phyloP scores from a whole-genome alignment of 1,139 yeast genomes.

The Trichomonascaceae sp. region DNA sequence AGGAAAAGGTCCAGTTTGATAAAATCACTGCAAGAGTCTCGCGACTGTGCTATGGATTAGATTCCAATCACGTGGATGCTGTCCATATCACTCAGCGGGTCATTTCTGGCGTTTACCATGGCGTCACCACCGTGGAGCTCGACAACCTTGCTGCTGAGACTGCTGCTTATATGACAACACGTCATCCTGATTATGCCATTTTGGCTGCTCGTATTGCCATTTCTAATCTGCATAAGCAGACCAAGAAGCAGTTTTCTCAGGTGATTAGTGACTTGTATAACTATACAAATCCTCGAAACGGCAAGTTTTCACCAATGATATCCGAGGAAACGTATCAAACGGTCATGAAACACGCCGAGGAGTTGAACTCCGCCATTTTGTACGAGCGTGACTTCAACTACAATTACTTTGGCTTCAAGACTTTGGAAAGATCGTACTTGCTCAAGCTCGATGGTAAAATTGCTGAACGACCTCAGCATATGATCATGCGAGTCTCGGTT shows the following conservation, averaged over 20 bases:
- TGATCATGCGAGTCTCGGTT: conserved; percentile 72
- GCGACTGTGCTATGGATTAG: conserved; percentile 75
- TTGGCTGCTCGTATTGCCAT: conserved; percentile 94
- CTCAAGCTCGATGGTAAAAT: conserved; percentile 51
- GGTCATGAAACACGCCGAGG: conserved; percentile 59
- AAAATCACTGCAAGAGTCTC: conserved; percentile 61
- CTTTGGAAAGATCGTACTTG: conserved; percentile 65
- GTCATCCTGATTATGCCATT: conserved; percentile 92
- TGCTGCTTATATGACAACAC: conserved; percentile 93
- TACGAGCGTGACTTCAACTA: conserved; percentile 79
- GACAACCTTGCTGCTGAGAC: conserved; percentile 95
- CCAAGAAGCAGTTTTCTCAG: conserved; percentile 80
- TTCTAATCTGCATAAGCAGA: conserved; percentile 86
- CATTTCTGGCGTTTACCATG: conserved; percentile 88
- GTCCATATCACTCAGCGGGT: conserved; percentile 85
- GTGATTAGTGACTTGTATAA: conserved; percentile 67
- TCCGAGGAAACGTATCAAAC: conserved; percentile 62
- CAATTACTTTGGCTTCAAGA: conserved; percentile 70
- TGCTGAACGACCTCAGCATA: conserved; percentile 75
- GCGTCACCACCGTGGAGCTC: conserved; percentile 90
- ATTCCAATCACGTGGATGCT: conserved; percentile 77
- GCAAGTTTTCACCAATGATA: conserved; percentile 72
- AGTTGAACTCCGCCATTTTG: conserved; percentile 71
- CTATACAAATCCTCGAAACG: conserved; percentile 75
- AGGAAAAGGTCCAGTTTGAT: conserved; percentile 81